Conservation (phyloP, 352 stramenopile genomes). For the Phytophthora sansomeana region DNA sequence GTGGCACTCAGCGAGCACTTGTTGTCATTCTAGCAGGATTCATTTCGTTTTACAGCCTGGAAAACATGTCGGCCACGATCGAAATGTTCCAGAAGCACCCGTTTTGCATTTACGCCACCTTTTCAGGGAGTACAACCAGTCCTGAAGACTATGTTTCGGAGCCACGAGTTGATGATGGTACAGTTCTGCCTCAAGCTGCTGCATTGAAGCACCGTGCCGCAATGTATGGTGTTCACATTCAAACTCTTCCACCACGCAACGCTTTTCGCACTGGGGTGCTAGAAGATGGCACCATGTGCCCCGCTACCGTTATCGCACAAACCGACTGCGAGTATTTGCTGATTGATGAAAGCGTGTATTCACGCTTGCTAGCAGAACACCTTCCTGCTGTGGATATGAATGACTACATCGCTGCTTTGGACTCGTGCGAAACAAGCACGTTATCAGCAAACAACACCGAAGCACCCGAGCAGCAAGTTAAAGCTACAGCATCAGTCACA, state of each 20-base stretch:
- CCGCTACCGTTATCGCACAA: slow-evolving; percentile 61
- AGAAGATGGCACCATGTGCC: slow-evolving; percentile 44
- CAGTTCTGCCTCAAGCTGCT: background rate
- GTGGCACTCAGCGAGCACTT: slow-evolving; percentile 39
- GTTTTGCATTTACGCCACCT: slow-evolving; percentile 57
- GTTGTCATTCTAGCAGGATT: slow-evolving; percentile 64
- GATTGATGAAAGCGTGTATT: slow-evolving; percentile 56
- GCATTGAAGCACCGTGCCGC: slow-evolving; percentile 42
- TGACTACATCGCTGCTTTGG: slow-evolving; percentile 5
- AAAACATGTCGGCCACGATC: slow-evolving; percentile 58
- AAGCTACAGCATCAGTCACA: background rate
- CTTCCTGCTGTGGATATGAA: slow-evolving; percentile 43
- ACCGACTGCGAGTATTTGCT: slow-evolving; percentile 63
- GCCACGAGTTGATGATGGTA: slow-evolving; percentile 5
- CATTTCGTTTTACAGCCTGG: slow-evolving; percentile 67
- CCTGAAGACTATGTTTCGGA: slow-evolving; percentile 40
- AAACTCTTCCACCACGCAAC: slow-evolving; percentile 60
- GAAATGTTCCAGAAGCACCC: slow-evolving; percentile 73
- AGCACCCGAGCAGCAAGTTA: background rate
- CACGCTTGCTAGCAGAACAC: slow-evolving; percentile 46
- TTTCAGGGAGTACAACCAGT: slow-evolving; percentile 41
- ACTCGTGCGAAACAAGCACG: background rate
- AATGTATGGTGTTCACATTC: slow-evolving; percentile 65
- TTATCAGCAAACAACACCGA: background rate
- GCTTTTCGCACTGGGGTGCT: slow-evolving; percentile 67